Base-by-base conservation (phyloP, 169 alveolate genomes). In the Theileria annulata region DNA sequence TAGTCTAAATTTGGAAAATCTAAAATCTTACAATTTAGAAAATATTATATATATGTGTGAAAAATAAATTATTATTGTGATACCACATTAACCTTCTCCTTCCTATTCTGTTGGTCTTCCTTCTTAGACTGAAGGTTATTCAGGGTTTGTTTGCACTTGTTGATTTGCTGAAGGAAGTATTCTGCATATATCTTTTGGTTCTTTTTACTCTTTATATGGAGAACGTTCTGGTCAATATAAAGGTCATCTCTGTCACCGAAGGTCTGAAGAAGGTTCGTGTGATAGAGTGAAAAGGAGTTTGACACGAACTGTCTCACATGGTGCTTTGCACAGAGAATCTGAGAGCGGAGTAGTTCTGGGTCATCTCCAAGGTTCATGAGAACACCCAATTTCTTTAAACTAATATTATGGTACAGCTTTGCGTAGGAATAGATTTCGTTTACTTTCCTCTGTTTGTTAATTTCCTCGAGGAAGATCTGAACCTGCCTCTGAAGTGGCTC, bases 371-470 rank as follows among this genome's bases (percentile, higher is more conserved):
- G 69, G 72, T 87, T 87, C 92, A 90, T 87, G 47, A 90, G 78
- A 28, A 80, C 75, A 0, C 86, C 89, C 87, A 90, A 60, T 69
- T 89, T 89, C 35, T 80, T 84, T 15, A 91, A 78, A 74, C 85
- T 88, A 37, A 91, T 87, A 71, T 91, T 91, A 71, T 91, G 91
- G 80, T 91, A 91, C 66, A 91, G 81, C 69, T 91, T 91, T n/a
- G 94, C 93, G 80, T 81, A 88, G 48, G 95, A 91, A 31, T 86
- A 86, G 25, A 91, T 82, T 77, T 91, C 89, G 64, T 86, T 89
- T 2, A 88, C 85, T 60, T 87, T 87, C 67, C 92, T 82, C 75
- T 88, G 95, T 23, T 91, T 86, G 0, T 75, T 64, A 5, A 91
- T 86, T 58, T 91, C 92, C 87, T 84, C 87, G 85, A 91, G 78